A percentile compares a stretch with the other conserved stretches of the same genome.
phyloP scores from a whole-genome alignment of 345 rosid genomes.

The Populus pruinosa region DNA sequence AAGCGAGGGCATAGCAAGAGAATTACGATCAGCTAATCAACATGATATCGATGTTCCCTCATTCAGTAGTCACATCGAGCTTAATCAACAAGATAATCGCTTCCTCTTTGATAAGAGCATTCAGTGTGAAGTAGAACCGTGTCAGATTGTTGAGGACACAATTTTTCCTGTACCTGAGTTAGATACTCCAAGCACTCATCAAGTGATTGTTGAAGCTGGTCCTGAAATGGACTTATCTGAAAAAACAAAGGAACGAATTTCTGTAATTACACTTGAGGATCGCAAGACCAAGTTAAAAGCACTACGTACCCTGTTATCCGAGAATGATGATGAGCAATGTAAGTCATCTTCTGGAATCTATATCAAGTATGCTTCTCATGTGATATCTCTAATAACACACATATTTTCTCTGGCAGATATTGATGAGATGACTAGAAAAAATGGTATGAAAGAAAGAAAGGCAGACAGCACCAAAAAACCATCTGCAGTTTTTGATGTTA shows the following conservation, averaged over 20 bases:
- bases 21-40: slow-evolving; percentile 11
- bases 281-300: slow-evolving; percentile 33
- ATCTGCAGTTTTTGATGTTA: slow-evolving; percentile 21
- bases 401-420: slow-evolving; percentile 38
- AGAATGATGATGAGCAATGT: slow-evolving; percentile 31
- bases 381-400: background rate
- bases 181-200: background rate
- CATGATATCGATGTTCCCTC: slow-evolving; percentile 5
- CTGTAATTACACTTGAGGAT: slow-evolving; percentile 19
- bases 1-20: slow-evolving; percentile 19
- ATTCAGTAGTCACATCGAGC: slow-evolving; percentile 10
- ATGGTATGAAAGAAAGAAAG: slow-evolving; percentile 35
- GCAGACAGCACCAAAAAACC: slow-evolving; percentile 28
- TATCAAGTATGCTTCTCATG: slow-evolving; percentile 3
- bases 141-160: slow-evolving; percentile 21
- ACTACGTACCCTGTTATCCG: slow-evolving; percentile 22
- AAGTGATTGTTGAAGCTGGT: slow-evolving; percentile 4
- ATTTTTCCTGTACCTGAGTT: background rate
- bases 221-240: slow-evolving; percentile 14
- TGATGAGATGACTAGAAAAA: slow-evolving; percentile 18
- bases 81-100: slow-evolving; percentile 12
- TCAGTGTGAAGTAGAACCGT: slow-evolving; percentile 3
- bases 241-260: slow-evolving; percentile 19
- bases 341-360: slow-evolving; percentile 11
- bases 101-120: slow-evolving; percentile 5